A percentile compares a stretch with the other conserved stretches of the same genome.
Evolutionary conservation across 2,329 filamentous ascomycete genomes (phyloP).

Genomic region (Plenodomus biglobosus): DNA sequence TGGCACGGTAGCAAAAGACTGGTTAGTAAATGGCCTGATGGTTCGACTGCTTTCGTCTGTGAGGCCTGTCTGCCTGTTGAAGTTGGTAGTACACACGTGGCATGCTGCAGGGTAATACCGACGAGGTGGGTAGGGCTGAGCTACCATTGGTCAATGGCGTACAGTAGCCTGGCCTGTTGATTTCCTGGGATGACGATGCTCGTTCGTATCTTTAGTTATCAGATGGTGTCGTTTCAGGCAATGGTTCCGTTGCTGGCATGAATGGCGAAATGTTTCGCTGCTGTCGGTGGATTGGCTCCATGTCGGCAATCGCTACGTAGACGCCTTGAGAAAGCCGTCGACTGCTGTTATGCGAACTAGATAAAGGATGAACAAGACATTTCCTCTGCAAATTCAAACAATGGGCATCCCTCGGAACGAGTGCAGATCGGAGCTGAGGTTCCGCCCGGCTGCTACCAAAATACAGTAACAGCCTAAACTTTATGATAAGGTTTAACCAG

Average conservation of each 20-base stretch:
- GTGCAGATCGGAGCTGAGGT: not conserved
- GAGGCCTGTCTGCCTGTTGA: conserved; percentile 2
- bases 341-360: not conserved
- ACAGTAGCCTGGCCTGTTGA: not conserved
- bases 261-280: not conserved
- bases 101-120: conserved; percentile 26
- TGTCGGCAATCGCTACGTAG: not conserved
- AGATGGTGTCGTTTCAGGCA: not conserved
- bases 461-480: not conserved
- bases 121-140: conserved; percentile 39
- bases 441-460: not conserved
- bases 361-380: not conserved
- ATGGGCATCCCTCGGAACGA: not conserved
- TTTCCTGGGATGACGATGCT: conserved; percentile 1
- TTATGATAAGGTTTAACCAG: not conserved
- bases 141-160: conserved; percentile 19
- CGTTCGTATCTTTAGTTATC: not conserved
- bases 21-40: not conserved
- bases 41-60: not conserved
- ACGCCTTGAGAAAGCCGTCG: not conserved
- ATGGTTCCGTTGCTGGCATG: not conserved
- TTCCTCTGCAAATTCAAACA: not conserved
- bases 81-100: conserved; percentile 33
- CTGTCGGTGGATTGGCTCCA: not conserved
- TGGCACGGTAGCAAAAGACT: not conserved